Conservation (phyloP, 768 basidiomycete genomes). For the Mrakia gelida region DNA sequence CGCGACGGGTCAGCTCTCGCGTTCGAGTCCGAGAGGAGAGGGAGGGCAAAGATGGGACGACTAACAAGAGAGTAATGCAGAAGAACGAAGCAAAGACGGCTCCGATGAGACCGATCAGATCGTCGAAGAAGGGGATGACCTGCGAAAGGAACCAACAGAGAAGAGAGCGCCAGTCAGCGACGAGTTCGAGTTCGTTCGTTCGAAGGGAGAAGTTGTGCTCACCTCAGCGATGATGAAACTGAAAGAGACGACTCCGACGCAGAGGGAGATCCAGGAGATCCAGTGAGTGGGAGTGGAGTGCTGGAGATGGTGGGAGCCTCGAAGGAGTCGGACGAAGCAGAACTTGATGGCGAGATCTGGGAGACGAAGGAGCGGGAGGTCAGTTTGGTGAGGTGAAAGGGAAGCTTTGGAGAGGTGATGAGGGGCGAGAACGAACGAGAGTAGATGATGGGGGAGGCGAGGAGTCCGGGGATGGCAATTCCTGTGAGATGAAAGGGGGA, state of each 20-base stretch:
- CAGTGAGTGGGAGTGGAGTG: constrained; percentile 34
- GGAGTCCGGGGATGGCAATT: constrained; percentile 36
- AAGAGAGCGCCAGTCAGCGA: background rate
- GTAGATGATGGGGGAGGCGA: constrained; percentile 33
- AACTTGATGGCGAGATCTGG: constrained; percentile 36
- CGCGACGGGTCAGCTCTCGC: background rate
- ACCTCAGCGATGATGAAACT: constrained; percentile 35
- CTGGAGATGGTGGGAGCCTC: constrained; percentile 35
- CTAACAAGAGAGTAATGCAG: constrained; percentile 16
- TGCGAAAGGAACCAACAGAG: background rate
- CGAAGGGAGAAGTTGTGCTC: background rate
- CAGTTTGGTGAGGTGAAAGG: too few relatives aligned
- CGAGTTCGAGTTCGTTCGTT: too few relatives aligned
- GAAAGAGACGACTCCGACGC: constrained; percentile 23
- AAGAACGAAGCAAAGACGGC: constrained; percentile 36
- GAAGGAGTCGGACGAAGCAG: constrained; percentile 36
- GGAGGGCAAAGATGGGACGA: background rate
- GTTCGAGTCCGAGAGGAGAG: background rate
- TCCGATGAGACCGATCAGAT: constrained; percentile 26
- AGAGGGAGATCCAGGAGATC: constrained; percentile 33
- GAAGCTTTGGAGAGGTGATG: too few relatives aligned
- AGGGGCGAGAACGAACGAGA: constrained; percentile 10
- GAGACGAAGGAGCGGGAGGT: background rate
- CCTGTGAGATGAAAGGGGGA: background rate
- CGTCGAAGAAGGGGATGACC: constrained; percentile 36